Evolutionary conservation across 202 grass and related monocot genomes (phyloP), one percentile per base, ranked within the genome.

Genomic region (Schoenoplectus triqueter): DNA sequence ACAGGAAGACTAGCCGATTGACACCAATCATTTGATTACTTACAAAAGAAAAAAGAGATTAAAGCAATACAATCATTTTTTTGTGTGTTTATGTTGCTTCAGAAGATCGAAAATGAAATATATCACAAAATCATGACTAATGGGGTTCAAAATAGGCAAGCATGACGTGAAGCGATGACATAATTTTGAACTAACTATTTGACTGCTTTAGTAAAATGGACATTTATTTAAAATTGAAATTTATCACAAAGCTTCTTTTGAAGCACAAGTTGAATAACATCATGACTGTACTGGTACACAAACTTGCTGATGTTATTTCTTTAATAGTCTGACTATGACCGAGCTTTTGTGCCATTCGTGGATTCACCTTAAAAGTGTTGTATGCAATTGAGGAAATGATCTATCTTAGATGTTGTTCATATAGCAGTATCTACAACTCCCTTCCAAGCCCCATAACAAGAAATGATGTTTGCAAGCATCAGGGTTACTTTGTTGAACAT

Each of bases 81-180:
- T 47, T 48, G 6, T 73, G 15, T 31, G 31, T 31, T 31, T 31
- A 5, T 47, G 17, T 5, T 47, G 46, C 5, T 48, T n/a, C 13
- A 44, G 66, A 44, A 69, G 40, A 69, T 69, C 42, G 39, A 55
- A 87, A 66, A 69, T 40, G 15, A 83, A 15, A 71, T 59, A 17
- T 60, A 54, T 40, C 31, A 17, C 20, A 73, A 44, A 22, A 73
- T 13, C 7, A 41, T 41, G 10, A 69, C 8, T 69, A 2, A 47
- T 20, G 65, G 19, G 5, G 10, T 31, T 31, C 31, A 31, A 31
- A 47, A 17, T 69, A 69, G 65, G 67, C 67, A 71, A 60, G 56
- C 56, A 60, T 47, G 45, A 4, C 0, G 5, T 60, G 14, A 60
- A 14, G 13, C n/a, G 17, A 20, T 64, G 9, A 64, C 66, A 45